Conservation (phyloP, 331 rosid genomes). For the Rhamnella rubrinervis region DNA sequence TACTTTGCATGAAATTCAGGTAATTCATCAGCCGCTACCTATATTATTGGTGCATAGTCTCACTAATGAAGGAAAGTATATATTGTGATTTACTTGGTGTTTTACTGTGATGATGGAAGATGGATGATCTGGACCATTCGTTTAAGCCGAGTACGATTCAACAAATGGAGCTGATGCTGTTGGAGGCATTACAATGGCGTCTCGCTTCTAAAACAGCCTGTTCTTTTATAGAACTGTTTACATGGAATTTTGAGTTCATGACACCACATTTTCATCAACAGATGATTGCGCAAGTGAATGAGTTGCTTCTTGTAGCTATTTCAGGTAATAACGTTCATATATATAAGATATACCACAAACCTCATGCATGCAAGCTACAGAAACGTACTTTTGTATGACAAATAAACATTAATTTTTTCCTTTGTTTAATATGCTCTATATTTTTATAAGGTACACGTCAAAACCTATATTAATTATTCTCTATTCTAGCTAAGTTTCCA, state of each 20-base stretch:
- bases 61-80: neutral
- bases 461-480: no score
- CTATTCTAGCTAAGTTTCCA: no score
- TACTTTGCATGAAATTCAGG: conserved; percentile 44
- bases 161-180: conserved; percentile 44
- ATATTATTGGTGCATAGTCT: neutral
- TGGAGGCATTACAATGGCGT: conserved; percentile 49
- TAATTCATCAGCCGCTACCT: neutral
- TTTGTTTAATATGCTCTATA: no score
- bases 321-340: conserved; percentile 28
- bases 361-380: neutral
- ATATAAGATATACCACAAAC: no score
- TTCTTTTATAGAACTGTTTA: conserved; percentile 31
- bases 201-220: conserved; percentile 40
- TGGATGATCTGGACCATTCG: conserved; percentile 37
- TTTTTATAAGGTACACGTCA: no score
- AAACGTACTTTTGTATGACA: neutral
- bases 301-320: conserved; percentile 36
- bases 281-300: conserved; percentile 18
- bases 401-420: no score
- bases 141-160: conserved; percentile 32
- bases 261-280: conserved; percentile 26
- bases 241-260: conserved; percentile 20
- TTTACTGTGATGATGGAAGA: conserved; percentile 19
- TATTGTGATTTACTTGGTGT: neutral